Conservation (phyloP, 2,329 filamentous ascomycete species). For the Immersiporthe knoxdaviesiana region DNA sequence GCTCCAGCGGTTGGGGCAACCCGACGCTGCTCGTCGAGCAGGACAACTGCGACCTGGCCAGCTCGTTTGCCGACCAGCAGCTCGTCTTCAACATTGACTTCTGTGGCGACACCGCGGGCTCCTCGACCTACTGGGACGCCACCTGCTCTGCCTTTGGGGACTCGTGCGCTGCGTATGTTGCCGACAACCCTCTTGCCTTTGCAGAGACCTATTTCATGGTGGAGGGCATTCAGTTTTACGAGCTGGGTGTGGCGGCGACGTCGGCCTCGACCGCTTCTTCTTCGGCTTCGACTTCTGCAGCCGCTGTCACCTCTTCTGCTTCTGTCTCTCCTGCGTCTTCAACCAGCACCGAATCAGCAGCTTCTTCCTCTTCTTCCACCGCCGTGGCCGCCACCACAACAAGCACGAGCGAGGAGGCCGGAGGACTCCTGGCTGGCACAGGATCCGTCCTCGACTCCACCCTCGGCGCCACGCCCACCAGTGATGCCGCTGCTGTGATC, state of each 20-base stretch:
- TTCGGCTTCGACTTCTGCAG: conserved; percentile 10
- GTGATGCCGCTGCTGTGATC: neutral
- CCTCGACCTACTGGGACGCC: conserved; percentile 35
- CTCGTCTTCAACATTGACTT: conserved; percentile 77
- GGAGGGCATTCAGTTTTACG: conserved; percentile 41
- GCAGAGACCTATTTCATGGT: conserved; percentile 51
- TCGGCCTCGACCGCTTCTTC: conserved; percentile 16
- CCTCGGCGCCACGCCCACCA: conserved; percentile 16
- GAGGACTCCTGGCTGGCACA: conserved; percentile 16
- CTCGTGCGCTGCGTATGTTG: conserved; percentile 44
- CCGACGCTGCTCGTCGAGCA: conserved; percentile 65
- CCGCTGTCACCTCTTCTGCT: conserved; percentile 21
- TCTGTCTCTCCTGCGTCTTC: neutral
- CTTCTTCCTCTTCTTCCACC: neutral
- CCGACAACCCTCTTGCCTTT: conserved; percentile 42
- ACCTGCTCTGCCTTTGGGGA: conserved; percentile 36
- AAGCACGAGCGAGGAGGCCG: neutral
- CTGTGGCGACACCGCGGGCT: conserved; percentile 71
- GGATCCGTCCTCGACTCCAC: conserved; percentile 23
- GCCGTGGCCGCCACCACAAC: conserved; percentile 10
- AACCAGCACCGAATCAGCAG: neutral
- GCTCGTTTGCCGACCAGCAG: conserved; percentile 66
- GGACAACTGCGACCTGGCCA: conserved; percentile 63
- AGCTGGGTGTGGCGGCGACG: conserved; percentile 28
- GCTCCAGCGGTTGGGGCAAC: conserved; percentile 58